These are phyloP conservation scores for Russula abietina DNA, from an alignment of 768 basidiomycete species.

Conservation along the genomic window DNA sequence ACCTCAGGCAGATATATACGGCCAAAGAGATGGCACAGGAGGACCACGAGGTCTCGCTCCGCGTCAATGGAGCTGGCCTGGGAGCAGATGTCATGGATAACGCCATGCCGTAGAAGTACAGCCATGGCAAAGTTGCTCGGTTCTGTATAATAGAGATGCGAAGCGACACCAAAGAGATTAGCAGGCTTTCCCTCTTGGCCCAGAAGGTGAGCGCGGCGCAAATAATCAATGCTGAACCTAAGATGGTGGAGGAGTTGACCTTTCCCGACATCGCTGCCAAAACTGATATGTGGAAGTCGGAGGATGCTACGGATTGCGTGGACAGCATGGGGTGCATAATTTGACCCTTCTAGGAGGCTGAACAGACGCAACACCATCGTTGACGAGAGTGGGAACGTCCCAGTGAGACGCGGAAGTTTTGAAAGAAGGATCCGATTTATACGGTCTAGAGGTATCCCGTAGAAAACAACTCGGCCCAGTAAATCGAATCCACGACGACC, in stretches of 20 bases:
- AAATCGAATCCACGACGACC: conserved; percentile 68
- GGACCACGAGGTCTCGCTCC: conserved; percentile 44
- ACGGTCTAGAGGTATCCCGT: conserved; percentile 57
- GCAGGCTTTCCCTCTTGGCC: conserved; percentile 50
- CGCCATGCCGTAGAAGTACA: conserved; percentile 49
- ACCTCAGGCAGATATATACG: conserved; percentile 48
- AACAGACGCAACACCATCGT: conserved; percentile 61
- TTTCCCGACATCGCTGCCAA: conserved; percentile 48
- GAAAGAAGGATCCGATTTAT: conserved; percentile 61
- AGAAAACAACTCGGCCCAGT: conserved; percentile 67
- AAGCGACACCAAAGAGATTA: conserved; percentile 48
- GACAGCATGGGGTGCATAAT: conserved; percentile 42
- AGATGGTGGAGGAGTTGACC: conserved; percentile 59
- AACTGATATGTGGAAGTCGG: conserved; percentile 52
- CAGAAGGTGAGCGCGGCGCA: conserved; percentile 51
- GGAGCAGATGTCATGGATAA: conserved; percentile 51
- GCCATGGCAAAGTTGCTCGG: conserved; percentile 66
- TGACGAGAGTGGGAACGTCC: conserved; percentile 60
- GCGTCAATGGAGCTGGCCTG: conserved; percentile 37
- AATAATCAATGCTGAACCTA: conserved; percentile 66
- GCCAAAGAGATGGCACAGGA: conserved; percentile 63
- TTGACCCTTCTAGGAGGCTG: conserved; percentile 59
- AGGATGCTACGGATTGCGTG: conserved; percentile 48
- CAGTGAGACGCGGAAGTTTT: conserved; percentile 53
- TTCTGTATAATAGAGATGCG: conserved; percentile 59